A percentile compares a stretch with the other conserved stretches of the same genome.
phyloP scores from a whole-genome alignment of 352 stramenopile genomes.

The Phytophthora pluvialis region DNA sequence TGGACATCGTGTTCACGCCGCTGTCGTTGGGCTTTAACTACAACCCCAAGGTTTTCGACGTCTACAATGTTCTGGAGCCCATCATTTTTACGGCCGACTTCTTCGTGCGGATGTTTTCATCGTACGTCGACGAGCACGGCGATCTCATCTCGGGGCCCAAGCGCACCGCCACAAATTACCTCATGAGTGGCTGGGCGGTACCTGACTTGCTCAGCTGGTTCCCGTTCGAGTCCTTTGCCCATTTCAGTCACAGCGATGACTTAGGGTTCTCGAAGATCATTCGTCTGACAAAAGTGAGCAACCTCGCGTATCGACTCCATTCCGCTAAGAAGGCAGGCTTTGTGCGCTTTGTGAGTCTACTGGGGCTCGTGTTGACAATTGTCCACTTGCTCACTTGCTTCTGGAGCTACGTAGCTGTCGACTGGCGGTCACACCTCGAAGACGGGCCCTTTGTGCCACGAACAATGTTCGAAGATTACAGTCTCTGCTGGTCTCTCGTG shows the following conservation, averaged over 20 bases:
- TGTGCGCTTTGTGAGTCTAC: conserved; percentile 54
- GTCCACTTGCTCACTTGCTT: conserved; percentile 64
- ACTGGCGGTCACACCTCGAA: conserved; percentile 48
- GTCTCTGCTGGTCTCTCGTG: conserved; percentile 60
- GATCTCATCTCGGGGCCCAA: conserved; percentile 55
- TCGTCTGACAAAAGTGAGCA: conserved; percentile 68
- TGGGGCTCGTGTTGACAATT: conserved; percentile 60
- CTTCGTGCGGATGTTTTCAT: conserved; percentile 63
- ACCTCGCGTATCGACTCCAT: conserved; percentile 57
- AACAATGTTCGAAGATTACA: conserved; percentile 49
- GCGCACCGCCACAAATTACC: conserved; percentile 55
- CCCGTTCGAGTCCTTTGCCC: conserved; percentile 52
- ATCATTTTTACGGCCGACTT: conserved; percentile 62
- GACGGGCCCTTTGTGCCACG: conserved; percentile 35
- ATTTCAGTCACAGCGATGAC: conserved; percentile 41
- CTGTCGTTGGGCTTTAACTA: conserved; percentile 65
- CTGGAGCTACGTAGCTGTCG: conserved; percentile 59
- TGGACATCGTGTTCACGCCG: conserved; percentile 66
- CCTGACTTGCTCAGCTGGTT: conserved; percentile 76
- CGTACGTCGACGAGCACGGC: conserved; percentile 55
- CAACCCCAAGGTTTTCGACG: conserved; percentile 25
- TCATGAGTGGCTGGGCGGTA: conserved; percentile 59
- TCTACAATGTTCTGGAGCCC: conserved; percentile 48
- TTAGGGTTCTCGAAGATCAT: conserved; percentile 68
- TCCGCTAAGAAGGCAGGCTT: conserved; percentile 67